Evolutionary conservation across 768 basidiomycete species (phyloP), one percentile per base, ranked within the genome.

Genomic region (Russula abietina): DNA sequence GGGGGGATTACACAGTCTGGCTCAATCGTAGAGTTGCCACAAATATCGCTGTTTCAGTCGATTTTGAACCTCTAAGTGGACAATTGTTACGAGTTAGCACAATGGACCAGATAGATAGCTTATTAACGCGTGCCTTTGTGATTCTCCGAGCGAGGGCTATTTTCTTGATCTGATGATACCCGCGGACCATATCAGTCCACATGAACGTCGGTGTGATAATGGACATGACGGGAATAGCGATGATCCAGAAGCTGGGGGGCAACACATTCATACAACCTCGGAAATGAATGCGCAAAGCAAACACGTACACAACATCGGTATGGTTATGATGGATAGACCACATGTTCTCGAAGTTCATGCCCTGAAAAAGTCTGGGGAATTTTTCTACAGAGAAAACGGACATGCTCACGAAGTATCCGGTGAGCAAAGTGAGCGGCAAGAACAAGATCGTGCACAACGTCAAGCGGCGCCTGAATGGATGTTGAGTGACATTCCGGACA

Each of bases 361-460:
- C 84, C 85, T 87, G 53, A 59, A 70, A 24, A 28, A 32, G 26
- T 50, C 62, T 26, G 52, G 60, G 17, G 28, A 22, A 22, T 17
- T 39, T 49, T 24, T 38, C 43, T 28, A 45, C 1, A 55, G 53
- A 53, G 43, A 39, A 46, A 32, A 43, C 24, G 12, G 38, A 46
- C 49, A 19, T 12, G 78, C 83, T 62, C 68, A 85, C 87, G 68
- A 88, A 88, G 72, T 86, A 88, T 54, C 86, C 85, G 22, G 86
- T 88, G 22, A 88, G 77, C 10, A 88, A 75, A 3, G 87, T 87
- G 59, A 89, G 73, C 2, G 87, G 87, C 10, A 89, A 73, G 77
- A 83, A 88, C 69, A 87, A 83, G 69, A 89, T 85, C 1, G 86
- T 89, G 3, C 81, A 83, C 16, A 87, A 74, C 8, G 86, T 88